Percentiles rank a stretch among this genome's conserved stretches.
Conservation (phyloP, 2,329 filamentous ascomycete species). For the Arthroderma sp. region DNA sequence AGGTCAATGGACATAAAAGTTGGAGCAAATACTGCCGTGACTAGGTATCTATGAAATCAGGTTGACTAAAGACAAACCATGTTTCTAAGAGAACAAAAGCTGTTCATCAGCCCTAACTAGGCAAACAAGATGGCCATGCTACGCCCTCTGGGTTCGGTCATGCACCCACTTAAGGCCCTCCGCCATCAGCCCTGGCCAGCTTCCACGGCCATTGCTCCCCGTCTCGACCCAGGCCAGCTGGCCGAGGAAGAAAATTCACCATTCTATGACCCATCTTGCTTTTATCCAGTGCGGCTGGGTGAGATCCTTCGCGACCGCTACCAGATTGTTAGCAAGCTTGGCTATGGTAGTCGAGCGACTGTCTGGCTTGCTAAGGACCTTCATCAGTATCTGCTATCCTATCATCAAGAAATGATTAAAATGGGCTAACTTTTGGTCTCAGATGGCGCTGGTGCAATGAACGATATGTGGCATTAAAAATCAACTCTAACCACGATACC, state of each 20-base stretch:
- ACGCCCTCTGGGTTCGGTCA: neutral
- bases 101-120: too few relatives aligned
- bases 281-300: slow-evolving; percentile 10
- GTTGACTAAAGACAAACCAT: too few relatives aligned
- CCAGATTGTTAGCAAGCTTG: slow-evolving; percentile 27
- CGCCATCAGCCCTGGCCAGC: slow-evolving; percentile 5
- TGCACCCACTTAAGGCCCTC: neutral
- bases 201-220: slow-evolving; percentile 3
- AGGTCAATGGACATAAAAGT: too few relatives aligned
- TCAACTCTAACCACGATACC: slow-evolving; percentile 18
- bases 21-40: too few relatives aligned
- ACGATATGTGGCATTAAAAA: slow-evolving; percentile 26
- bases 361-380: slow-evolving; percentile 29
- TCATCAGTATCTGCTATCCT: slow-evolving; percentile 15
- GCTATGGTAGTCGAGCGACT: slow-evolving; percentile 33
- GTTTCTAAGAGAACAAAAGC: too few relatives aligned
- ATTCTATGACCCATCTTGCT: slow-evolving; percentile 9
- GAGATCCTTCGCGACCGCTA: slow-evolving; percentile 15
- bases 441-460: slow-evolving; percentile 21
- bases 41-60: too few relatives aligned
- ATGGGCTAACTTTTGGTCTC: slow-evolving; percentile 7
- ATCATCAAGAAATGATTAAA: neutral
- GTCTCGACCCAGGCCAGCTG: neutral
- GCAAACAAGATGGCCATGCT: neutral
- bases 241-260: slow-evolving; percentile 8